phyloP scores from a whole-genome alignment of 257 asterid species.

The Apocynum venetum region DNA sequence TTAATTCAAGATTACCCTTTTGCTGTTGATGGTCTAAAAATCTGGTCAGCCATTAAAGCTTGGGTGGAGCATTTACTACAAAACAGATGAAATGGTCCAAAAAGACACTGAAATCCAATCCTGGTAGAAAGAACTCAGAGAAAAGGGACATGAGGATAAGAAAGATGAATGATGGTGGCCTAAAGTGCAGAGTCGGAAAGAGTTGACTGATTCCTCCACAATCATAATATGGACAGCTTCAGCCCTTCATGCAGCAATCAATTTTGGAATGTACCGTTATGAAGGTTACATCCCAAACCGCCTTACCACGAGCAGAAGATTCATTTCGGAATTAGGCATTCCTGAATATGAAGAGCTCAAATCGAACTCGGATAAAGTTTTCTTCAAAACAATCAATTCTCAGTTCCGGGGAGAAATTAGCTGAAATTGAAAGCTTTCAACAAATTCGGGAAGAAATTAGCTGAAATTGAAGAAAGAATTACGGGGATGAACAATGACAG shows the following conservation, averaged over 20 bases:
- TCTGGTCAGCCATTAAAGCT: slow-evolving; percentile 66
- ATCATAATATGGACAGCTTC: slow-evolving; percentile 70
- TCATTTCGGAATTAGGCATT: slow-evolving; percentile 53
- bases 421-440: slow-evolving; percentile 33
- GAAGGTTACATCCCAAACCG: slow-evolving; percentile 66
- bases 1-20: slow-evolving; percentile 66
- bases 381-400: slow-evolving; percentile 58
- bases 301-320: slow-evolving; percentile 59
- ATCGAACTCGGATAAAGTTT: slow-evolving; percentile 53
- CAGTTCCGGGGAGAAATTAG: slow-evolving; percentile 23
- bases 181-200: slow-evolving; percentile 48
- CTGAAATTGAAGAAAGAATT: slow-evolving; percentile 40
- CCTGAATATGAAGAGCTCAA: slow-evolving; percentile 62
- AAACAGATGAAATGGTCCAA: slow-evolving; percentile 33
- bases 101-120: slow-evolving; percentile 57
- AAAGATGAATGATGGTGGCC: slow-evolving; percentile 75
- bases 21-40: slow-evolving; percentile 76
- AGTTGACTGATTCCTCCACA: slow-evolving; percentile 56
- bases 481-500: slow-evolving; percentile 41
- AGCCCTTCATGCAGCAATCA: slow-evolving; percentile 75
- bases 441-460: slow-evolving; percentile 45
- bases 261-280: slow-evolving; percentile 66
- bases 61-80: slow-evolving; percentile 67
- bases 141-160: slow-evolving; percentile 68
- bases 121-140: slow-evolving; percentile 73